Percentiles rank a stretch among this genome's conserved stretches.
phyloP scores from a whole-genome alignment of 164 flowering plant genomes.

The Stephania yunnanensis region DNA sequence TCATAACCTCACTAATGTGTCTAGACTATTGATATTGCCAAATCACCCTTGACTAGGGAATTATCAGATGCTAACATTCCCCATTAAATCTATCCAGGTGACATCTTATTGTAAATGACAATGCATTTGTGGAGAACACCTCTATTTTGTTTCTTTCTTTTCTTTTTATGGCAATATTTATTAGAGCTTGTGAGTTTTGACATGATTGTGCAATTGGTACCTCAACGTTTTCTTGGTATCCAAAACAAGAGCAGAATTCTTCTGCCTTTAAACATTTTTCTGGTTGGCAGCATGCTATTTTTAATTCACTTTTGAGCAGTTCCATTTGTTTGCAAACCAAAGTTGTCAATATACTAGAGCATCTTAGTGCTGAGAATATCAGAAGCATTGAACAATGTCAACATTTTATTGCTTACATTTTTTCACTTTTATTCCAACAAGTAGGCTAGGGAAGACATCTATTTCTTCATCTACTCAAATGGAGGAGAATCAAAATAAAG shows the following conservation, averaged over 20 bases:
- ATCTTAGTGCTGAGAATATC: neutral
- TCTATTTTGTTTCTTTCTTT: neutral
- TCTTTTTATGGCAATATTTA: neutral
- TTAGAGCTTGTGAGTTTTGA: neutral
- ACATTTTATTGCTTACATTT: slow-evolving; percentile 11
- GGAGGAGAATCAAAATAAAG: slow-evolving; percentile 36
- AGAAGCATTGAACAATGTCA: neutral
- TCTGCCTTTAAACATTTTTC: neutral
- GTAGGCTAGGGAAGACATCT: slow-evolving; percentile 69
- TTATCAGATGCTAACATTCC: neutral
- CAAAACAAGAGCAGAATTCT: neutral
- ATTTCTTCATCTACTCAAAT: slow-evolving; percentile 38
- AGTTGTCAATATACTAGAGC: neutral
- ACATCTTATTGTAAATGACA: neutral
- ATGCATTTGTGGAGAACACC: neutral
- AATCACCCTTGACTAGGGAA: too few relatives aligned
- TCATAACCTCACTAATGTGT: too few relatives aligned
- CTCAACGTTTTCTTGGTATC: neutral
- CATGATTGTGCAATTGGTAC: neutral
- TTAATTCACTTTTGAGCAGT: too few relatives aligned
- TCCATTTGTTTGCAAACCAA: neutral
- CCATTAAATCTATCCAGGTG: neutral
- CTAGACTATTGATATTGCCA: too few relatives aligned
- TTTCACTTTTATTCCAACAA: slow-evolving; percentile 9
- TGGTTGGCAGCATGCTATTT: neutral